A percentile compares a stretch with the other conserved stretches of the same genome.
phyloP scores from a whole-genome alignment of 2,329 filamentous ascomycete species.

The Ilyonectria sp. region DNA sequence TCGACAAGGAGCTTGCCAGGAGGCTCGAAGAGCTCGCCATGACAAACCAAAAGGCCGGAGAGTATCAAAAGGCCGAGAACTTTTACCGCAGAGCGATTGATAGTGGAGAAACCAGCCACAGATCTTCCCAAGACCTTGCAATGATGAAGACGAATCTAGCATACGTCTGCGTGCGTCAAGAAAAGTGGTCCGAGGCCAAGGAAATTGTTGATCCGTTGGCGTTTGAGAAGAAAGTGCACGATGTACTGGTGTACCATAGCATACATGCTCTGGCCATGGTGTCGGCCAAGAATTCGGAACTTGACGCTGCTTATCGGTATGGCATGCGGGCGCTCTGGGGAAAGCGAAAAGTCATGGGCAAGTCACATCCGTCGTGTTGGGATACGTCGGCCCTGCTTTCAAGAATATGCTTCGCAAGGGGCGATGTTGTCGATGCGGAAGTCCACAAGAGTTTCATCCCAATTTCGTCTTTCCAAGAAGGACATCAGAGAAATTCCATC shows the following conservation, averaged over 20 bases:
- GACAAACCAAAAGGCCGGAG: not conserved
- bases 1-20: not conserved
- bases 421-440: not conserved
- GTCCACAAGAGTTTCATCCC: not conserved
- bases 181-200: not conserved
- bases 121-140: constrained; percentile 2
- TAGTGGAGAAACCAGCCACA: not conserved
- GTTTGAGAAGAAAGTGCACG: not conserved
- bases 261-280: not conserved
- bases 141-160: not conserved
- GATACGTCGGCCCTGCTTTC: not conserved
- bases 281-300: not conserved
- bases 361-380: not conserved
- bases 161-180: constrained; percentile 1
- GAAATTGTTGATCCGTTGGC: not conserved
- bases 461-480: not conserved
- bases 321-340: constrained; percentile 1
- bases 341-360: constrained; percentile 1
- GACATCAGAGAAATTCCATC: not conserved
- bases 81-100: constrained; percentile 19
- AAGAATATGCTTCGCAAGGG: not conserved
- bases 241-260: constrained; percentile 1
- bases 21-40: constrained; percentile 8
- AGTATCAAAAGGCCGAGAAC: constrained; percentile 5
- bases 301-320: not conserved